Evolutionary conservation across 441 rosid species (phyloP).

Genomic region (Mallotus repandus): DNA sequence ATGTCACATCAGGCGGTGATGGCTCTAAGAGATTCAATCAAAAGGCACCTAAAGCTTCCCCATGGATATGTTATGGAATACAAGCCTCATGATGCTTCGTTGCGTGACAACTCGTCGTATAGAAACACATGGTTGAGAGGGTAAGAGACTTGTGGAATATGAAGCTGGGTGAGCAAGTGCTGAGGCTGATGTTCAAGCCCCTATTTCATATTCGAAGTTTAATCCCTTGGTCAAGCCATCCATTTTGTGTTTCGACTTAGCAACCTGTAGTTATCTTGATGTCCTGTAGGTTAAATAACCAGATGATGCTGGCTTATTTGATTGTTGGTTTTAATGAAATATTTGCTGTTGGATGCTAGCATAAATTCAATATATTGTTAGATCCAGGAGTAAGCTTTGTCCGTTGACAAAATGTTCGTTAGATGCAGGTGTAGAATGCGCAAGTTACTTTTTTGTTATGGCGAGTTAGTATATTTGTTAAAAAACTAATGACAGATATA

Average conservation of each 20-base stretch:
- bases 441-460: background rate
- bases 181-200: background rate
- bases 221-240: background rate
- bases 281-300: conserved; percentile 22
- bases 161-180: conserved; percentile 8
- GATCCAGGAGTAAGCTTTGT: background rate
- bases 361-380: conserved; percentile 2
- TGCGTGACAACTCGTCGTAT: conserved; percentile 91
- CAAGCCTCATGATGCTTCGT: conserved; percentile 93
- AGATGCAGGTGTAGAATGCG: background rate
- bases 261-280: conserved; percentile 19
- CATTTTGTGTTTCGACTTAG: background rate
- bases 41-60: conserved; percentile 91
- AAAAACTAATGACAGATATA: too few species aligned
- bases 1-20: conserved; percentile 71
- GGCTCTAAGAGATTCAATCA: conserved; percentile 93
- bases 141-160: conserved; percentile 26
- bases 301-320: background rate
- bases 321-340: conserved; percentile 18
- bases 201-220: conserved; percentile 11
- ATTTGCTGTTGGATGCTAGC: conserved; percentile 9
- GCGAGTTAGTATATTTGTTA: background rate
- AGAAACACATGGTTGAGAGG: conserved; percentile 98
- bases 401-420: background rate
- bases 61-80: conserved; percentile 90